Evolutionary conservation across 495 filamentous ascomycete species (phyloP), one percentile per base, ranked within the genome.

Genomic region (Tetracladium setigerum): DNA sequence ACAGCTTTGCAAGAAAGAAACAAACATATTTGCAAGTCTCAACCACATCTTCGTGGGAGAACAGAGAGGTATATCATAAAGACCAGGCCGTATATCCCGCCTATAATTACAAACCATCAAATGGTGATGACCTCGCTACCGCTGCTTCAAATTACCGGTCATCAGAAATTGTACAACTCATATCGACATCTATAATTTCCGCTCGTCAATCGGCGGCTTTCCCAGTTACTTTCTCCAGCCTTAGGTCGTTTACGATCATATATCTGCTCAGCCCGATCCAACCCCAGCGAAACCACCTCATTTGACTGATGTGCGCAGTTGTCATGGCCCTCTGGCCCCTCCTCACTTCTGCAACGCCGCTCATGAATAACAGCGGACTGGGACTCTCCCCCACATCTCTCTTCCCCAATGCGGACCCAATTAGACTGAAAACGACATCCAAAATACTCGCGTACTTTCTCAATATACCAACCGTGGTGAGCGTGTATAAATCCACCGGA

Each of bases 221-320:
- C n/a, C n/a, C 19, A 2, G 39, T 37, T 3, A 57, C 48, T 41
- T 60, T 77, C 66, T 86, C 87, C 56, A 80, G 68, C 61, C 73
- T 76, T 63, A 96, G 59, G 65, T 96, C 90, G 68, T 98, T 98
- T 2, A 98, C 76, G 50, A 86, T 77, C 92, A 98, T 97, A 68
- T 97, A 98, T 49, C 92, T 71, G 49, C 88, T 89, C 46, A 95
- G 55, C 5, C 75, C 72, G 57, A 98, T 94, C 92, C 92, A 98
- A 0, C 89, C 89, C 81, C 88, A 97, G 9, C 92, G 77, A 60
- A 97, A 98, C 92, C 92, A 98, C 32, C 84, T 74, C 92, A 98
- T 98, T 75, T 98, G 92, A 65, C 90, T 96, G 70, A 78, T 70
- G 67, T 98, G 92, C 9, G 81, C 89, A 39, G 73, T 69, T 0